Base-by-base conservation (phyloP, 805 yeast species). In the Kuraishia piskuri region DNA sequence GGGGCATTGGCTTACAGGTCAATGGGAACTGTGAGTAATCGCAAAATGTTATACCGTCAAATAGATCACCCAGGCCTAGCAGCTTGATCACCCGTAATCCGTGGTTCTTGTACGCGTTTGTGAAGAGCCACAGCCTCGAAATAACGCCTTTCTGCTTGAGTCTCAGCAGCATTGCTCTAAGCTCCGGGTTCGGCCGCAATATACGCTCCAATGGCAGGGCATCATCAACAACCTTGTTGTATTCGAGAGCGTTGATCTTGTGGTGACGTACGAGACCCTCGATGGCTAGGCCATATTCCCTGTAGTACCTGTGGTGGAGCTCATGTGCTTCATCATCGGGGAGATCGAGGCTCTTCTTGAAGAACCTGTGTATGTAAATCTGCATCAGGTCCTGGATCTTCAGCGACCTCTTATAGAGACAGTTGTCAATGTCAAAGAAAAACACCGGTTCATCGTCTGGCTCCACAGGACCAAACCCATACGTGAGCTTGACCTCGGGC, bases 21-120 rank as follows among this genome's bases (percentile, higher is more conserved):
- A 92, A 75, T 5, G 86, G 84, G 53, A 80, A 82, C 51, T 73
- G 63, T 50, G 82, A 73, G 65, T 94, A 94, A 70, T 94, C 96
- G 70, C 99, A 94, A 68, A 73, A 92, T 1, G 97, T 90, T 59
- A 94, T 77, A 0, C 99, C 99, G 59, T 92, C 98, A 65, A 94
- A 91, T 53, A 90, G 65, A 65, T 91, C 97, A n/a, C 92, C 97
- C 25, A 92, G 67, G 1, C 97, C 97, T 50, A 92, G 72, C 50
- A 92, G 73, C 47, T 83, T 77, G 20, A 90, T 76, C 26, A 90
- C 96, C 50, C 97, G 76, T 48, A 83, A 61, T 0, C 92, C 99
- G 68, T 92, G 99, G 62, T 82, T 90, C 64, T 85, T 84, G 71
- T 92, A 92, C 1, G 99, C 98, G 66, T 92, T 92, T 3, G 99